Conservation (phyloP, 352 stramenopile species). For the Pythium utonaiense region DNA sequence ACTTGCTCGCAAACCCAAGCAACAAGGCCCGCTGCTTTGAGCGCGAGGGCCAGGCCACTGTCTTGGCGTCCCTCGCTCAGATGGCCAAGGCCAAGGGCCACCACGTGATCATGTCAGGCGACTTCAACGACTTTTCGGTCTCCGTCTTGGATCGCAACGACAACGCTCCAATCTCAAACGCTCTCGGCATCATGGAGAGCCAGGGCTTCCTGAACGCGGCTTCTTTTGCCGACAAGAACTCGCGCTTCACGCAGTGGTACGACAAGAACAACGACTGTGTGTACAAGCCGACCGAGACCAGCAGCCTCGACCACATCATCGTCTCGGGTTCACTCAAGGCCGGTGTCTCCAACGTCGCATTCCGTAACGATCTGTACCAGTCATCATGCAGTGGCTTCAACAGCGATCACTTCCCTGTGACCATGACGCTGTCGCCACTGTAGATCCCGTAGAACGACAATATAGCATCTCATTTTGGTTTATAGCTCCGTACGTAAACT, state of each 20-base stretch:
- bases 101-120: constrained; percentile 61
- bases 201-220: constrained; percentile 45
- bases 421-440: constrained; percentile 14
- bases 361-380: constrained; percentile 51
- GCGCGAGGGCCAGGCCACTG: constrained; percentile 57
- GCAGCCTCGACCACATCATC: constrained; percentile 60
- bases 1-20: constrained; percentile 59
- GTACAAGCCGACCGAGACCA: constrained; percentile 45
- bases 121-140: constrained; percentile 66
- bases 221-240: constrained; percentile 30
- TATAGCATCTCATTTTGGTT: neutral
- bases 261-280: constrained; percentile 60
- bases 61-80: constrained; percentile 39
- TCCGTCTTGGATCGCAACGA: constrained; percentile 53
- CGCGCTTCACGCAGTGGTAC: constrained; percentile 60
- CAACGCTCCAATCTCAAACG: constrained; percentile 54
- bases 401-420: constrained; percentile 59
- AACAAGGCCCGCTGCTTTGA: constrained; percentile 54
- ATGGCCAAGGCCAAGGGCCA: constrained; percentile 38
- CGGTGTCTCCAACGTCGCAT: constrained; percentile 36
- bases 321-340: constrained; percentile 46
- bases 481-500: too few species aligned
- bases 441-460: neutral
- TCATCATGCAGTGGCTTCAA: constrained; percentile 49
- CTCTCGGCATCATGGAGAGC: constrained; percentile 43